Percentiles rank a stretch among this genome's conserved stretches.
Conservation (phyloP, 2,329 filamentous ascomycete genomes). For the Calonectria pteridis region DNA sequence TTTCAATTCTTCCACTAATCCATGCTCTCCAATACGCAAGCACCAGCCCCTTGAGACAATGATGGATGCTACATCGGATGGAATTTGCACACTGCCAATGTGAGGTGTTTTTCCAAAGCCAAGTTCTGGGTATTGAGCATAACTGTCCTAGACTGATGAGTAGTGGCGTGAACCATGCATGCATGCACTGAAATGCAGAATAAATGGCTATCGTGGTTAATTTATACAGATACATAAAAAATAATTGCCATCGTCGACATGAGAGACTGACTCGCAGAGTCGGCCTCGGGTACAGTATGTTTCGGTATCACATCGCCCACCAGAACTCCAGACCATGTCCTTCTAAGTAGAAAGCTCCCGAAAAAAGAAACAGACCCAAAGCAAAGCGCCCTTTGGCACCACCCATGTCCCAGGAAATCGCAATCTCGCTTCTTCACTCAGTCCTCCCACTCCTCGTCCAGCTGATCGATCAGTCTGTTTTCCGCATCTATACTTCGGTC, state of each 20-base stretch:
- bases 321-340: conserved; percentile 39
- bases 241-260: conserved; percentile 31
- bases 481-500: conserved; percentile 79
- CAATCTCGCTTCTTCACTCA: conserved; percentile 42
- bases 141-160: background rate
- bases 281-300: conserved; percentile 27
- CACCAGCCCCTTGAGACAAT: background rate
- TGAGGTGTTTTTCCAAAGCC: background rate
- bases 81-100: background rate
- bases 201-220: background rate
- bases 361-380: conserved; percentile 24
- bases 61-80: background rate
- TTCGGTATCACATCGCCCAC: conserved; percentile 32
- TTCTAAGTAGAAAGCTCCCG: conserved; percentile 34
- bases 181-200: background rate
- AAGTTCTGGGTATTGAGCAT: background rate
- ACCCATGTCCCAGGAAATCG: conserved; percentile 11
- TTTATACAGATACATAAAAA: conserved; percentile 11
- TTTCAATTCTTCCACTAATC: background rate
- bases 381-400: background rate
- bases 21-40: background rate
- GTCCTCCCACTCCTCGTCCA: conserved; percentile 98
- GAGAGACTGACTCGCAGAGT: conserved; percentile 22
- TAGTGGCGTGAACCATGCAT: background rate
- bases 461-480: conserved; percentile 92